These are phyloP conservation scores for Calocybe gambosa DNA, from an alignment of 1,284 basidiomycete genomes.

Conservation along the genomic window DNA sequence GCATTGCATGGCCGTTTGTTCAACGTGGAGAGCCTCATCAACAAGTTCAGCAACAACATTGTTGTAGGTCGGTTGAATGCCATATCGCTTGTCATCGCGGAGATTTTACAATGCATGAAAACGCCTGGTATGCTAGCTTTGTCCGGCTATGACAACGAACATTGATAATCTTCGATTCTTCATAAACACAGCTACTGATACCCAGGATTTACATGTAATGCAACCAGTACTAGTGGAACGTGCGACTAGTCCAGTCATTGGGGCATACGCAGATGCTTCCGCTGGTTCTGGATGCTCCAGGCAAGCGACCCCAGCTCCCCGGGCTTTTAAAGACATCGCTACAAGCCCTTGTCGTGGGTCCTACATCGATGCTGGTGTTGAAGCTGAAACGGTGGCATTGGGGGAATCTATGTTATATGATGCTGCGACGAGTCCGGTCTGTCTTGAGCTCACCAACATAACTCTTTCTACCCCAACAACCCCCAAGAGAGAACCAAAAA, in stretches of 20 bases:
- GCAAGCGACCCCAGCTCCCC: neutral
- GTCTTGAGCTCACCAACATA: neutral
- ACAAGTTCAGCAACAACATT: conserved; percentile 4
- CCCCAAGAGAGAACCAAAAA: neutral
- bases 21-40: conserved; percentile 13
- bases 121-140: conserved; percentile 7
- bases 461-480: neutral
- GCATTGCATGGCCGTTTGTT: conserved; percentile 5
- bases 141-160: neutral
- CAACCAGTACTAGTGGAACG: neutral
- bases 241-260: conserved; percentile 1
- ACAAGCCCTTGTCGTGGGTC: neutral
- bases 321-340: neutral
- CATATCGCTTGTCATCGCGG: conserved; percentile 14
- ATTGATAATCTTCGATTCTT: neutral
- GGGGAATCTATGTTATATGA: neutral
- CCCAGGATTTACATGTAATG: neutral
- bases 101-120: conserved; percentile 13
- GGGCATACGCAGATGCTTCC: conserved; percentile 3
- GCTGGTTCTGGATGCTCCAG: neutral
- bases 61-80: conserved; percentile 12
- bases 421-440: neutral
- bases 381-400: neutral
- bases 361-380: neutral
- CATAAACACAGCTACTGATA: conserved; percentile 1